phyloP scores from a whole-genome alignment of 306 rosid species.

The Vachellia collinsii region DNA sequence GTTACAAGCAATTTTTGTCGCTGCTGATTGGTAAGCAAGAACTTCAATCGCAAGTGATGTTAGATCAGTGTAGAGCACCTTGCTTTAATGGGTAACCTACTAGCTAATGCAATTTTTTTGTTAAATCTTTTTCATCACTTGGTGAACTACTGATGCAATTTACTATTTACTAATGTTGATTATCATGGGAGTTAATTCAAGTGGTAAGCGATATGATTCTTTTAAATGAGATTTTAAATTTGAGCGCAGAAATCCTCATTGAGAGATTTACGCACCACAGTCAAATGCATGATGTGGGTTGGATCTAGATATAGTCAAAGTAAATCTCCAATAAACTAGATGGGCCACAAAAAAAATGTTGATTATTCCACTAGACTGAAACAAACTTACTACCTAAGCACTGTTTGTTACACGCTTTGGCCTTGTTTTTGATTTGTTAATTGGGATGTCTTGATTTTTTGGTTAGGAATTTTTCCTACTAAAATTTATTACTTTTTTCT shows the following conservation, averaged over 20 bases:
- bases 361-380: constrained; percentile 7
- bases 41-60: constrained; percentile 9
- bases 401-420: not conserved
- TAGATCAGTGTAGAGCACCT: constrained; percentile 13
- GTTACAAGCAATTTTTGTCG: constrained; percentile 4
- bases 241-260: too few relatives aligned
- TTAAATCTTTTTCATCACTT: not conserved
- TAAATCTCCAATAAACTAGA: too few relatives aligned
- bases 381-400: not conserved
- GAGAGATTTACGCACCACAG: too few relatives aligned
- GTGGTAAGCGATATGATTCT: too few relatives aligned
- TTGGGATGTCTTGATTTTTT: not conserved
- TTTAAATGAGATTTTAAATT: too few relatives aligned
- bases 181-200: too few relatives aligned
- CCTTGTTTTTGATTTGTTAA: not conserved
- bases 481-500: not conserved
- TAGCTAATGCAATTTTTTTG: not conserved
- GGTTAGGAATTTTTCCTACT: not conserved
- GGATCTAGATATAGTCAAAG: too few relatives aligned
- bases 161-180: not conserved
- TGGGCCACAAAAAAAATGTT: too few relatives aligned
- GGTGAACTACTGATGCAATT: not conserved
- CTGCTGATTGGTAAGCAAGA: constrained; percentile 26
- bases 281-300: too few relatives aligned
- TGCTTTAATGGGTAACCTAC: constrained; percentile 11